phyloP scores from a whole-genome alignment of 768 basidiomycete genomes.

The Russula emetica region DNA sequence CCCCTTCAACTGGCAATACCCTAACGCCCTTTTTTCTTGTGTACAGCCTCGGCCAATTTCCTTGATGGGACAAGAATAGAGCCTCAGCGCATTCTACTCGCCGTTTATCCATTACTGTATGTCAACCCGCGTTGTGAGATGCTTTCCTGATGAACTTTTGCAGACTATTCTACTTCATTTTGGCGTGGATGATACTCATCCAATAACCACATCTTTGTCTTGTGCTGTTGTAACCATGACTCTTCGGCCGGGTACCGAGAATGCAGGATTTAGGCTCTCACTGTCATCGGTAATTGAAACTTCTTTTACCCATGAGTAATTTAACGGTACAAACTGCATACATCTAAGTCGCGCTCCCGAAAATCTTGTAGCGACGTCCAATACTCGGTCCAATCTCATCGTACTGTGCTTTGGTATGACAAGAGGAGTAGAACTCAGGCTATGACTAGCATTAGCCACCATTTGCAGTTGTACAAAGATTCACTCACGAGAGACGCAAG shows the following conservation, averaged over 20 bases:
- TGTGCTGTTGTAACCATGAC: conserved; percentile 11
- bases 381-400: conserved; percentile 91
- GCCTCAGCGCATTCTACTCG: conserved; percentile 82
- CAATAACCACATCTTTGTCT: conserved; percentile 44
- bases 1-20: background rate
- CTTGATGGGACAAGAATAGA: conserved; percentile 93
- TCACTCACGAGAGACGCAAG: conserved; percentile 81
- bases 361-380: conserved; percentile 89
- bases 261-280: conserved; percentile 9
- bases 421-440: conserved; percentile 94
- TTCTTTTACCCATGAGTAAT: conserved; percentile 19
- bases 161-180: conserved; percentile 88
- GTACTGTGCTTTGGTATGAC: conserved; percentile 92
- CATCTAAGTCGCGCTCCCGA: conserved; percentile 74
- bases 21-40: background rate
- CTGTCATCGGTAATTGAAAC: conserved; percentile 20
- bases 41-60: conserved; percentile 86
- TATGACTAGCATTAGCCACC: conserved; percentile 32
- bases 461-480: background rate
- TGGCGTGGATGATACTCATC: conserved; percentile 97
- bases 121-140: conserved; percentile 33
- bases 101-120: conserved; percentile 93
- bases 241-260: background rate
- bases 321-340: conserved; percentile 21
- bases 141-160: conserved; percentile 10